These are phyloP conservation scores for Coniochaeta sp. DNA, from an alignment of 2,329 filamentous ascomycete species.

Conservation along the genomic window DNA sequence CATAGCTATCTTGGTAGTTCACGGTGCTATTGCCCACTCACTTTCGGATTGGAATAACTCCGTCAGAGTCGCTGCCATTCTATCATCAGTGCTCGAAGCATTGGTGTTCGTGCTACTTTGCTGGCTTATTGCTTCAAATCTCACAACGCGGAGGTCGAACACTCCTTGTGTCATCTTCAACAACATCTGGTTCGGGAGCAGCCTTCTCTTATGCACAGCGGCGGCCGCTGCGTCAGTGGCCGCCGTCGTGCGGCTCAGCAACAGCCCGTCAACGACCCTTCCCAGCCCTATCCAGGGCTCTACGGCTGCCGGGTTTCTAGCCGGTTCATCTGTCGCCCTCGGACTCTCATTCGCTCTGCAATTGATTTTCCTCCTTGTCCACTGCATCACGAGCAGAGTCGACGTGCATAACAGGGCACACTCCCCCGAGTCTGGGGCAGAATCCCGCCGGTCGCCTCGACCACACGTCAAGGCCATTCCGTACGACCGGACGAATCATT, in stretches of 20 bases:
- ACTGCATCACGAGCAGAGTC: constrained; percentile 32
- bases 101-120: constrained; percentile 27
- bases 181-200: constrained; percentile 28
- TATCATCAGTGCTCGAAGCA: constrained; percentile 30
- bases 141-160: constrained; percentile 15
- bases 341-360: constrained; percentile 39
- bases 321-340: constrained; percentile 37
- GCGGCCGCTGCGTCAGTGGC: constrained; percentile 38
- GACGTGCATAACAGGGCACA: constrained; percentile 16
- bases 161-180: constrained; percentile 16
- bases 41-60: constrained; percentile 20
- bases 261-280: constrained; percentile 19
- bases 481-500: constrained; percentile 38
- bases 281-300: constrained; percentile 24
- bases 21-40: constrained; percentile 31
- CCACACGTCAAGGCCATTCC: constrained; percentile 44
- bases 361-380: constrained; percentile 38
- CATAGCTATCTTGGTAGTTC: constrained; percentile 28
- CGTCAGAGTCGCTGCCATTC: constrained; percentile 27
- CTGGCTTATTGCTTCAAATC: constrained; percentile 23
- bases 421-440: constrained; percentile 24
- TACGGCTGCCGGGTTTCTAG: constrained; percentile 27
- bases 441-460: constrained; percentile 20
- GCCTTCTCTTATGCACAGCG: constrained; percentile 33
- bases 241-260: constrained; percentile 33